Conservation (phyloP, 208 protist genomes). For the Acanthamoeba divionensis region DNA sequence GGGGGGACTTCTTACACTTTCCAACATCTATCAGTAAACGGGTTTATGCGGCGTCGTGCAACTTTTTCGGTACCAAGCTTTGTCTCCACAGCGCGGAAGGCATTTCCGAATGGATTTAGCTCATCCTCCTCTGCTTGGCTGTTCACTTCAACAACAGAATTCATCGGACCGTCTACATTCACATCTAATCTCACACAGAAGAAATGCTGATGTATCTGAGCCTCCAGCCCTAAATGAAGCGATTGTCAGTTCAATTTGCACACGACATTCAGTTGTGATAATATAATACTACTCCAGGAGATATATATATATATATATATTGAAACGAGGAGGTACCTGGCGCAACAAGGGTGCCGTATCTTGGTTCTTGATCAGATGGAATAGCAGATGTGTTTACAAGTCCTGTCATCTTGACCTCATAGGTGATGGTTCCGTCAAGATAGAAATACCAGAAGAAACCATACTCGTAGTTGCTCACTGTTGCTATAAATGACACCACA, state of each 20-base stretch:
- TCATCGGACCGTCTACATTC: constrained; percentile 57
- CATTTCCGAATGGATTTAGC: constrained; percentile 46
- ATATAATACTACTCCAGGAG: no score
- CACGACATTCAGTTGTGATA: no score
- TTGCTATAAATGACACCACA: constrained; percentile 62
- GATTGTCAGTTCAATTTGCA: no score
- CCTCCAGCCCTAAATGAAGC: not conserved
- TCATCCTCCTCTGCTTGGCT: not conserved
- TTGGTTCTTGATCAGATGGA: not conserved
- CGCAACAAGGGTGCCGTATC: not conserved
- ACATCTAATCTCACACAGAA: constrained; percentile 58
- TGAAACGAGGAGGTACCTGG: not conserved
- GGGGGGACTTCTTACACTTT: not conserved
- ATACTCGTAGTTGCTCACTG: constrained; percentile 68
- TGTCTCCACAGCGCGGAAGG: constrained; percentile 45
- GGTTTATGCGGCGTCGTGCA: not conserved
- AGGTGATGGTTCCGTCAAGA: constrained; percentile 36
- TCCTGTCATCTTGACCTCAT: constrained; percentile 60
- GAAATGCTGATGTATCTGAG: constrained; percentile 61
- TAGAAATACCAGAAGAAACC: constrained; percentile 65
- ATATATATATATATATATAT: not conserved
- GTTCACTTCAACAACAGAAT: constrained; percentile 60
- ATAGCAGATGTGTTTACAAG: constrained; percentile 54
- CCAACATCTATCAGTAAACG: constrained; percentile 8
- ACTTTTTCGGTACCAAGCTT: constrained; percentile 40